Evolutionary conservation across 1,284 basidiomycete genomes (phyloP).

Genomic region (Kalmanozyma brasiliensis): DNA sequence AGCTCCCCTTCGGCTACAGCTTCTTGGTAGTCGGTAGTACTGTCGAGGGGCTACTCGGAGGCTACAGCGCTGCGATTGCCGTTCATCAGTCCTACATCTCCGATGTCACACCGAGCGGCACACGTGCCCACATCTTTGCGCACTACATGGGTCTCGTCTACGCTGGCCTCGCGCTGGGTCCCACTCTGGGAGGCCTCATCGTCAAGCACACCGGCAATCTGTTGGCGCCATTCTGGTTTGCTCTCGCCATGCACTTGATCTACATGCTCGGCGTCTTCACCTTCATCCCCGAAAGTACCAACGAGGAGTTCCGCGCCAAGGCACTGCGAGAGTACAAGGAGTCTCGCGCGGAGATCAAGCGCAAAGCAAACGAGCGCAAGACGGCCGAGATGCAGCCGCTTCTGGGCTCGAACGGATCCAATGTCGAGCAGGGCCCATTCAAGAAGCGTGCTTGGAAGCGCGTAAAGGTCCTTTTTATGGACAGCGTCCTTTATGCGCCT

Average conservation of each 20-base stretch:
- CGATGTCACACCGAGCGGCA: constrained; percentile 60
- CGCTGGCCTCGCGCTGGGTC: constrained; percentile 61
- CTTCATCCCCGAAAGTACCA: constrained; percentile 63
- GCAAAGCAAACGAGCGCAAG: constrained; percentile 39
- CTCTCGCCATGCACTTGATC: constrained; percentile 48
- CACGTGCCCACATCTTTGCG: constrained; percentile 59
- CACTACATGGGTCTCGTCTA: constrained; percentile 60
- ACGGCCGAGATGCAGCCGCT: constrained; percentile 42
- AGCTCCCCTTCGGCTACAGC: constrained; percentile 73
- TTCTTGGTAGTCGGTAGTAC: constrained; percentile 83
- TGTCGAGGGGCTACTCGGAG: constrained; percentile 84
- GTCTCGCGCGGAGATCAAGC: constrained; percentile 29
- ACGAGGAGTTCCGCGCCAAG: constrained; percentile 33
- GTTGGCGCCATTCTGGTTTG: constrained; percentile 54
- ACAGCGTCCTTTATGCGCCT: constrained; percentile 45
- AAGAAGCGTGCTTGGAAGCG: constrained; percentile 45
- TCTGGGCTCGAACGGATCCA: constrained; percentile 10
- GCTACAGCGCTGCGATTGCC: constrained; percentile 82
- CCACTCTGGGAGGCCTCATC: constrained; percentile 60
- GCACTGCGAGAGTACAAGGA: constrained; percentile 45
- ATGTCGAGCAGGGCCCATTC: constrained; percentile 18
- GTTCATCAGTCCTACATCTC: constrained; percentile 81
- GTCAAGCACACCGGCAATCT: constrained; percentile 56
- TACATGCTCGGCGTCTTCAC: constrained; percentile 49
- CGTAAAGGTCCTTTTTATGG: constrained; percentile 40